phyloP scores from a whole-genome alignment of 352 stramenopile species.

The Halophytophthora batemanensis region DNA sequence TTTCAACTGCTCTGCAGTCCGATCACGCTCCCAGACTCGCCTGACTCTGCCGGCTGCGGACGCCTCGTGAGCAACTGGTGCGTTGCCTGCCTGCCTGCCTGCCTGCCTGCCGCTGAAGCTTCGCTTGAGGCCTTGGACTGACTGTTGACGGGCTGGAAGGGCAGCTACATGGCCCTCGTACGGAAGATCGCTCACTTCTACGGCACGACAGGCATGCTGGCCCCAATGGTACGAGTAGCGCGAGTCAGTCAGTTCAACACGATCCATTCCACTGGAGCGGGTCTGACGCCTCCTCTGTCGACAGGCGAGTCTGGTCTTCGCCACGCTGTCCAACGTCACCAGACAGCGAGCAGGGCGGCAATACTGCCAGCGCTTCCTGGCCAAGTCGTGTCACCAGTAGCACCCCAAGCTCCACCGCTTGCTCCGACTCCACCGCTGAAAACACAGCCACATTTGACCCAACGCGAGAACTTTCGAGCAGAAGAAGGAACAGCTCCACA shows the following conservation, averaged over 20 bases:
- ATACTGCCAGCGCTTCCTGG: slow-evolving; percentile 11
- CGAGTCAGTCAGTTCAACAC: too few relatives aligned
- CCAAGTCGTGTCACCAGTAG: slow-evolving; percentile 6
- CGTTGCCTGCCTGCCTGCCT: too few relatives aligned
- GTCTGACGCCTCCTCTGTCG: too few relatives aligned
- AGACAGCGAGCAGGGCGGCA: slow-evolving; percentile 7
- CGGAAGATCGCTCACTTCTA: slow-evolving; percentile 29
- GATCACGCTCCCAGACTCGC: slow-evolving; percentile 2
- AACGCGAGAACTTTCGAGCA: too few relatives aligned
- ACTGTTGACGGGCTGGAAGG: not conserved
- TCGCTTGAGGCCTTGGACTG: too few relatives aligned
- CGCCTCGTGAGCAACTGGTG: slow-evolving; percentile 28
- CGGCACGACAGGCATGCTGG: slow-evolving; percentile 14
- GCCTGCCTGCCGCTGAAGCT: too few relatives aligned
- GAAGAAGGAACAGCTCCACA: too few relatives aligned
- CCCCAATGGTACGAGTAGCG: slow-evolving; percentile 19
- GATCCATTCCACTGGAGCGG: too few relatives aligned
- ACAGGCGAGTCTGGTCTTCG: slow-evolving; percentile 7
- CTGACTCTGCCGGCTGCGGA: slow-evolving; percentile 8
- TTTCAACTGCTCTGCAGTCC: slow-evolving; percentile 8
- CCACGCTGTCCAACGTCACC: slow-evolving; percentile 12
- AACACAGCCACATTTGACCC: too few relatives aligned
- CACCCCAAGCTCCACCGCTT: not conserved
- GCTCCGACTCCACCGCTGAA: too few relatives aligned
- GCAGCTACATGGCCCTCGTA: slow-evolving; percentile 32